These are phyloP conservation scores for Irpex sp. DNA, from an alignment of 1,284 basidiomycete species.

Conservation along the genomic window DNA sequence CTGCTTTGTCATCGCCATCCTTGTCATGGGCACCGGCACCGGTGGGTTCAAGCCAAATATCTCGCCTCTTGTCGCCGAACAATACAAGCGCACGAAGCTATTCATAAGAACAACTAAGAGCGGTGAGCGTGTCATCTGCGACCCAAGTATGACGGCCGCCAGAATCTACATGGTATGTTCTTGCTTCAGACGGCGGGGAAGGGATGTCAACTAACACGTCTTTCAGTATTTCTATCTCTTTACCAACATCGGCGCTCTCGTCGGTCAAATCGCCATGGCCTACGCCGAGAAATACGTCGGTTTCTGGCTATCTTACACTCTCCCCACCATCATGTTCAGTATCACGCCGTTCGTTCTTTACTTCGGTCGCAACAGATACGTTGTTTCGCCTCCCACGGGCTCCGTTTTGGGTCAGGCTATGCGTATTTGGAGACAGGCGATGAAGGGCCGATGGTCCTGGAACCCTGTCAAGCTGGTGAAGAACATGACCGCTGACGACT, in stretches of 20 bases:
- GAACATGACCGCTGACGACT: conserved; percentile 56
- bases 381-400: conserved; percentile 69
- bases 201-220: neutral
- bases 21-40: conserved; percentile 64
- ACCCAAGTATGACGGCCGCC: conserved; percentile 70
- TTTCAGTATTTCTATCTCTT: conserved; percentile 73
- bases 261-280: conserved; percentile 69
- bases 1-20: conserved; percentile 60
- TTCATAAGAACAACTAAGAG: conserved; percentile 50
- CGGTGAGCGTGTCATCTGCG: conserved; percentile 81
- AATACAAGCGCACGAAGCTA: conserved; percentile 56
- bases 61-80: conserved; percentile 78
- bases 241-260: conserved; percentile 74
- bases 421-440: conserved; percentile 47
- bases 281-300: conserved; percentile 77
- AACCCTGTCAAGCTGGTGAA: conserved; percentile 49
- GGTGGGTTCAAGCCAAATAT: conserved; percentile 84
- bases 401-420: conserved; percentile 63
- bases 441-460: conserved; percentile 51
- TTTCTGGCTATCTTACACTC: conserved; percentile 67
- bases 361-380: conserved; percentile 65
- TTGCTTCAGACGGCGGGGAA: neutral
- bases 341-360: conserved; percentile 70
- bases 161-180: conserved; percentile 66
- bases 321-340: conserved; percentile 68